Base-by-base conservation (phyloP, 805 yeast genomes). In the Jamesozyma rosinii region DNA sequence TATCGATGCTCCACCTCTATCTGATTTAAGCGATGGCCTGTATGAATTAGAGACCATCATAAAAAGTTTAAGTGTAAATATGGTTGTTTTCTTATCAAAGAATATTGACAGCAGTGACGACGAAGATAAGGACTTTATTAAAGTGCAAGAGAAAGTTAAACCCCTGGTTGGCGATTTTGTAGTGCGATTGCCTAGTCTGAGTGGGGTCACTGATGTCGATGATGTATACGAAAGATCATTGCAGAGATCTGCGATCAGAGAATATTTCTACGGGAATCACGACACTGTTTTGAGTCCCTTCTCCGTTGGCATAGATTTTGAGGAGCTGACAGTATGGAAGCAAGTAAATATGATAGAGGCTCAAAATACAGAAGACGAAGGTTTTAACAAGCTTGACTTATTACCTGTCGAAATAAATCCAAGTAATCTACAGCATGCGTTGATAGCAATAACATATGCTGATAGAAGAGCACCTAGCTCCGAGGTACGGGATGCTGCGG, bases 181-280 rank as follows among this genome's bases (percentile, higher is more conserved):
- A 3, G 58, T 89, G 14, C 83, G 81, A 52, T 68, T 89, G 3
- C 77, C 83, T 17, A 76, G 75, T 48, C 75, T 87, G 35, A 82
- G 83, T 37, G 96, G 96, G 1, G 79, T 81, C 27, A 83, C 83
- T 8, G 85, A 83, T 26, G 71, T 75, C 24, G 90, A 83, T 46
- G 90, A 81, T 42, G 68, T 75, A 11, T 87, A 70, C 57, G 68
- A 71, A 31, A 71, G 97, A 55, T 76, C 80, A 31, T 42, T 74
- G 19, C 97, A 90, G 60, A 86, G 88, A 53, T 72, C 76, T 35
- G 69, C 81, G 4, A 87, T 90, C 42, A 78, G 79, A 57, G 94
- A 89, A 56, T 92, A 92, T 61, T 92, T 92, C 55, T 87, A 92
- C 57, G 98, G 98, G 2, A 74, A 75, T 5, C 64, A 71, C 17